Percentiles rank a stretch among this genome's conserved stretches.
Evolutionary conservation across 768 basidiomycete genomes (phyloP).

Genomic region (Paxillus rubicundulus): DNA sequence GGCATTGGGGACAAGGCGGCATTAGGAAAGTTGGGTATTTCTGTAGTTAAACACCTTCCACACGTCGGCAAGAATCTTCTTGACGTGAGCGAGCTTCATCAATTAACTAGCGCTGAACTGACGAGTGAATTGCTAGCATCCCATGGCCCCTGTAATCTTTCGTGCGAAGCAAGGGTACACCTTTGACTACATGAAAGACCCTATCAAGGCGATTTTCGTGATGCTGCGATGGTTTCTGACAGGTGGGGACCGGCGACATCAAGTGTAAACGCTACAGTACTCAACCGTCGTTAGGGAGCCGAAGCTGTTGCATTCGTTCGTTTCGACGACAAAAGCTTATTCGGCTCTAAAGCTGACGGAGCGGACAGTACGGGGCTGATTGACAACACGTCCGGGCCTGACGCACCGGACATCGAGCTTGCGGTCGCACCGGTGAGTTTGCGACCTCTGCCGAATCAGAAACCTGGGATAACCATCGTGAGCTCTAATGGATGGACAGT

Average conservation of each 20-base stretch:
- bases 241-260: constrained; percentile 45
- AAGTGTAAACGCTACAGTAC: constrained; percentile 37
- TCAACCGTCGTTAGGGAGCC: constrained; percentile 3
- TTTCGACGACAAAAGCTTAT: constrained; percentile 9
- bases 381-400: constrained; percentile 8
- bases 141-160: background rate
- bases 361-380: background rate
- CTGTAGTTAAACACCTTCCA: constrained; percentile 55
- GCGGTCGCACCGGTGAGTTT: background rate
- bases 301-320: constrained; percentile 18
- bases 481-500: background rate
- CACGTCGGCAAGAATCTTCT: constrained; percentile 70
- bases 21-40: constrained; percentile 47
- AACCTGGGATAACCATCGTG: background rate
- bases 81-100: constrained; percentile 32
- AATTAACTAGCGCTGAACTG: background rate
- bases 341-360: constrained; percentile 2
- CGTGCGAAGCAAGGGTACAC: background rate
- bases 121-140: background rate
- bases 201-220: background rate
- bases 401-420: constrained; percentile 11
- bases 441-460: background rate
- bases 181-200: constrained; percentile 1
- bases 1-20: constrained; percentile 65
- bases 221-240: constrained; percentile 3